phyloP scores from a whole-genome alignment of 345 rosid species.

The Murraya paniculata region DNA sequence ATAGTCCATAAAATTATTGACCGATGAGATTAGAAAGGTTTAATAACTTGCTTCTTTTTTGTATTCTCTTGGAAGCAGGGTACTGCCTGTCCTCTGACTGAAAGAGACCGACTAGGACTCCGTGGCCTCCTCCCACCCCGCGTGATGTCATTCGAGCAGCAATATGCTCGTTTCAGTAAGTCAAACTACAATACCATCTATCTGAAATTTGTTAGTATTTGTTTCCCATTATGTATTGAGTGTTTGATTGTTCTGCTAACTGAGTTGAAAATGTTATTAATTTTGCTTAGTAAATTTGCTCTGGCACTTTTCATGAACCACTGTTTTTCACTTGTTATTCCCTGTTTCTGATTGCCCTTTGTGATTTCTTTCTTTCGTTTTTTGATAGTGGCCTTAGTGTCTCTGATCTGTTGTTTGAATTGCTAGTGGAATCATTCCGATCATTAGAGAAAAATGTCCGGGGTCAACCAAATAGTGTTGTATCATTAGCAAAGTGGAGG shows the following conservation, averaged over 20 bases:
- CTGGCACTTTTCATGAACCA: not conserved
- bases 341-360: not conserved
- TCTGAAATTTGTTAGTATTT: not conserved
- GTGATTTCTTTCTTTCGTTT: not conserved
- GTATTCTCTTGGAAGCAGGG: slow-evolving; percentile 47
- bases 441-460: slow-evolving; percentile 81
- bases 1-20: not conserved
- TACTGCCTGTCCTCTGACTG: slow-evolving; percentile 91
- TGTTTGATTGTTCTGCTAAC: not conserved
- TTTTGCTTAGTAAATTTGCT: not conserved
- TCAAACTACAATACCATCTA: not conserved
- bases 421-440: slow-evolving; percentile 83
- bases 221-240: not conserved
- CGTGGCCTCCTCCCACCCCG: slow-evolving; percentile 99
- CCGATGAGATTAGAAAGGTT: not conserved
- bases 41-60: not conserved
- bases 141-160: slow-evolving; percentile 84
- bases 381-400: not conserved
- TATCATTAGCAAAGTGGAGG: slow-evolving; percentile 95
- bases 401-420: slow-evolving; percentile 6
- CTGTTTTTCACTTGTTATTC: not conserved
- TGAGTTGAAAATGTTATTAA: not conserved
- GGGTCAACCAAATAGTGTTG: slow-evolving; percentile 58
- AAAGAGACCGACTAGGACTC: slow-evolving; percentile 92
- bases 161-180: slow-evolving; percentile 95